Percentiles rank a stretch among this genome's conserved stretches.
Evolutionary conservation across 2,329 filamentous ascomycete genomes (phyloP).

Genomic region (Ascosphaera aggregata): DNA sequence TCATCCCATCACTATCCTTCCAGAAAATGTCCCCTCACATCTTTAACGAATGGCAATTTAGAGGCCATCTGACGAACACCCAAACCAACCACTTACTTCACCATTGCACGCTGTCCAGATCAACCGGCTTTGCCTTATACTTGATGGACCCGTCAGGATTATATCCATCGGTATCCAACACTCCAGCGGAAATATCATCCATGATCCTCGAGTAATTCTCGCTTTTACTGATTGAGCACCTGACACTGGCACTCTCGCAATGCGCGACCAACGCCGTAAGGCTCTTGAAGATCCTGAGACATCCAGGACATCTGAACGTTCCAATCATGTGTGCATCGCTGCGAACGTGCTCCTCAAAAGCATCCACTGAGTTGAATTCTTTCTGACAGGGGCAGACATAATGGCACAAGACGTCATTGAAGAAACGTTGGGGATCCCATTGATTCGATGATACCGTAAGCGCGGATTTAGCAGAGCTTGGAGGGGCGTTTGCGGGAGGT

Average conservation of each 20-base stretch:
- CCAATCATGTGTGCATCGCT: constrained; percentile 8
- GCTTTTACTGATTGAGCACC: constrained; percentile 14
- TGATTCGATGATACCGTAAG: constrained; percentile 3
- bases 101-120: constrained; percentile 4
- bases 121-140: constrained; percentile 9
- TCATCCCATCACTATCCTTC: no score
- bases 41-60: no score
- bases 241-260: constrained; percentile 14
- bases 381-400: constrained; percentile 16
- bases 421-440: constrained; percentile 13
- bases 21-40: no score
- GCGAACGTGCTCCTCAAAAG: constrained; percentile 14
- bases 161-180: constrained; percentile 13
- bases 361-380: constrained; percentile 8
- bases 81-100: constrained; percentile 1
- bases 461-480: background rate
- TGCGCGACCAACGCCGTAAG: constrained; percentile 18
- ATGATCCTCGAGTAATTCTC: constrained; percentile 13
- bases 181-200: constrained; percentile 16
- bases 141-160: constrained; percentile 14
- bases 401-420: constrained; percentile 9
- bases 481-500: background rate
- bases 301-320: constrained; percentile 15
- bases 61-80: no score
- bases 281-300: constrained; percentile 16